phyloP scores from a whole-genome alignment of 352 stramenopile genomes.

The Pythium folliculosum region DNA sequence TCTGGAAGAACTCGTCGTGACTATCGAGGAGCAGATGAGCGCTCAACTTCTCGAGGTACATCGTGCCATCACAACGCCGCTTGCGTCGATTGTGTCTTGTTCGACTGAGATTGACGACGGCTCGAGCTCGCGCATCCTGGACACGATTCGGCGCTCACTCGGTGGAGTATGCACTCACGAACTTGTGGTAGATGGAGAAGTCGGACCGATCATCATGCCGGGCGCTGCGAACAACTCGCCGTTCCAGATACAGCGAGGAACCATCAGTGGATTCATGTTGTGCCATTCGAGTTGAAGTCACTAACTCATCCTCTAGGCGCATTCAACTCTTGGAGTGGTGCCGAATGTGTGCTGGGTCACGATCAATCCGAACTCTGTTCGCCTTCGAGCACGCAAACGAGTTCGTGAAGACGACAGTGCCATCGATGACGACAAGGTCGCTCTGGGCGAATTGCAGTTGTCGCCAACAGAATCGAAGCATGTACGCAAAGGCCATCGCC shows the following conservation, averaged over 20 bases:
- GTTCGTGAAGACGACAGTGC: conserved; percentile 5
- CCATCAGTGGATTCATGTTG: conserved; percentile 6
- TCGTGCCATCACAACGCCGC: not conserved
- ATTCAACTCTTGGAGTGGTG: too few species aligned
- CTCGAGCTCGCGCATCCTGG: not conserved
- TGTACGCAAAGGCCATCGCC: not conserved
- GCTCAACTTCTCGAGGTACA: not conserved
- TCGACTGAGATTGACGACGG: conserved; percentile 12
- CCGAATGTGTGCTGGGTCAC: too few species aligned
- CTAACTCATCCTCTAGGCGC: too few species aligned
- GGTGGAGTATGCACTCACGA: not conserved
- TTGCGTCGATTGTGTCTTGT: conserved; percentile 2
- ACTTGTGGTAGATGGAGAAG: not conserved
- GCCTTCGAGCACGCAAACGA: not conserved
- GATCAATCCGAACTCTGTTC: too few species aligned
- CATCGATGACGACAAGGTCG: conserved; percentile 17
- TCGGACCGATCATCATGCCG: conserved; percentile 10
- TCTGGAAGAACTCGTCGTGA: not conserved
- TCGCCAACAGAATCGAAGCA: conserved; percentile 9
- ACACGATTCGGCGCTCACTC: not conserved
- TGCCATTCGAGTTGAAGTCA: not conserved
- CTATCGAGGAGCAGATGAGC: not conserved
- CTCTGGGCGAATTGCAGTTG: not conserved
- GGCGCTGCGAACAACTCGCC: not conserved
- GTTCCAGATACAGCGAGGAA: conserved; percentile 1